Conservation (phyloP, 225 moss, liverwort and hornwort genomes). For the Antitrichia curtipendula region DNA sequence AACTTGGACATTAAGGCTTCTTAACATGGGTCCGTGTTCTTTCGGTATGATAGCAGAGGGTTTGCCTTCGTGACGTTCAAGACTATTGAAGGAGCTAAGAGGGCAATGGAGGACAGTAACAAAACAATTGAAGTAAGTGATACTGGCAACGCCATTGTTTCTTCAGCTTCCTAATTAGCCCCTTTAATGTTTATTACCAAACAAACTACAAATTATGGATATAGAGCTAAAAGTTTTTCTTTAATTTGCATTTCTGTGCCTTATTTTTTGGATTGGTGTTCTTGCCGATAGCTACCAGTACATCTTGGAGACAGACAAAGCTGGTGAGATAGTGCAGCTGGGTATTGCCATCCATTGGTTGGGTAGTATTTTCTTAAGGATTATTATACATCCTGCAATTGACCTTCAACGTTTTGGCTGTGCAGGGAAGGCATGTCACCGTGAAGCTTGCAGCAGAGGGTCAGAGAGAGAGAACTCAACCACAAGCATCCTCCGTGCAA, state of each 20-base stretch:
- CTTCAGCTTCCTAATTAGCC: neutral
- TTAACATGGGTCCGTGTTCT: neutral
- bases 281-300: neutral
- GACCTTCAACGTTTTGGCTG: neutral
- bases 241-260: neutral
- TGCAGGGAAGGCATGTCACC: conserved; percentile 92
- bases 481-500: conserved; percentile 51
- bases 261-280: neutral
- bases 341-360: neutral
- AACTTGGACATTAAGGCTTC: neutral
- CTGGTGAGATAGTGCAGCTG: neutral
- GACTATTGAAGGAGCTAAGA: conserved; percentile 73
- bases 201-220: neutral
- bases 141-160: neutral
- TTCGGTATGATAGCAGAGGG: conserved; percentile 45
- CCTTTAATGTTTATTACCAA: neutral
- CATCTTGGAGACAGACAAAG: neutral
- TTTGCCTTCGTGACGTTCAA: conserved; percentile 97
- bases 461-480: conserved; percentile 67
- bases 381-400: neutral
- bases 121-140: conserved; percentile 78
- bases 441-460: conserved; percentile 97
- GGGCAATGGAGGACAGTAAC: conserved; percentile 86
- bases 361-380: neutral
- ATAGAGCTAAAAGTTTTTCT: neutral